Conservation (phyloP, 345 rosid species). For the Gossypium turneri region DNA sequence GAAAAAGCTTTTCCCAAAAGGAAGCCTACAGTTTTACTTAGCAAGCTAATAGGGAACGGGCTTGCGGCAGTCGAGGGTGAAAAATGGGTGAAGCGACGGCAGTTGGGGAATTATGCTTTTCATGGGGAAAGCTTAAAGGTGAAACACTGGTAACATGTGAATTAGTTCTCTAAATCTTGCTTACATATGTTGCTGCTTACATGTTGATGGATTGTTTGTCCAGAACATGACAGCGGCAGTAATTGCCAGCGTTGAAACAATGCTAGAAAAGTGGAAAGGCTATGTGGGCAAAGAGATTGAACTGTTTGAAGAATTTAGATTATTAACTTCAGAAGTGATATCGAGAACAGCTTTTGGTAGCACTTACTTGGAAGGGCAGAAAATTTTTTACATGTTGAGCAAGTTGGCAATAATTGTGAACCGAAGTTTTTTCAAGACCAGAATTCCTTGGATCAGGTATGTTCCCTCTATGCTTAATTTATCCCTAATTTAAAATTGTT, state of each 20-base stretch:
- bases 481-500: background rate
- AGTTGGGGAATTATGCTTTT: conserved; percentile 34
- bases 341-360: background rate
- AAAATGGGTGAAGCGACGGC: conserved; percentile 25
- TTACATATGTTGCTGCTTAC: background rate
- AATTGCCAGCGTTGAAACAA: background rate
- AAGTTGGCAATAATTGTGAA: background rate
- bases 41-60: conserved; percentile 32
- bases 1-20: conserved; percentile 18
- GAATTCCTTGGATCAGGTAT: background rate
- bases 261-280: background rate
- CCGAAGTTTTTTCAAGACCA: background rate
- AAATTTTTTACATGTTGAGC: background rate
- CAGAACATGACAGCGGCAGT: background rate
- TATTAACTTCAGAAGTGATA: background rate
- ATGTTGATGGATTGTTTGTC: background rate
- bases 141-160: background rate
- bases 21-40: conserved; percentile 14
- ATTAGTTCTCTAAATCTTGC: background rate
- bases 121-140: conserved; percentile 43
- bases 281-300: background rate
- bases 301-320: background rate
- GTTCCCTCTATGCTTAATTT: background rate
- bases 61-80: conserved; percentile 23
- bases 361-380: background rate